A percentile compares a stretch with the other conserved stretches of the same genome.
Conservation (phyloP, 176 grass and related monocot species). For the Oryza rufipogon region DNA sequence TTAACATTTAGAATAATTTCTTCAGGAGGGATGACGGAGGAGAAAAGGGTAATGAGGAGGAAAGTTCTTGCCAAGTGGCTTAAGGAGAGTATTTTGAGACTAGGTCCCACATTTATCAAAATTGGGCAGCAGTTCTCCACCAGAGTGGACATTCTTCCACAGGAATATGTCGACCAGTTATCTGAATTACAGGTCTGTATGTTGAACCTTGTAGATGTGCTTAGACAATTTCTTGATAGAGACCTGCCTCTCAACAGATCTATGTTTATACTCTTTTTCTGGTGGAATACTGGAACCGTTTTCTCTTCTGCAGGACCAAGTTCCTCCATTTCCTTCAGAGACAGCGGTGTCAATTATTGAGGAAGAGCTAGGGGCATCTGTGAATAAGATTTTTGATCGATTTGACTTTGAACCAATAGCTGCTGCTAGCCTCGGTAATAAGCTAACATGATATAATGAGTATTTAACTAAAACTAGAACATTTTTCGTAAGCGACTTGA, state of each 20-base stretch:
- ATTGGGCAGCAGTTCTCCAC: slow-evolving; percentile 97
- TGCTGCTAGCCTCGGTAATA: slow-evolving; percentile 97
- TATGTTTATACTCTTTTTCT: neutral
- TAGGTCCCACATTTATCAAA: slow-evolving; percentile 99
- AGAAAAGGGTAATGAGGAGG: slow-evolving; percentile 75
- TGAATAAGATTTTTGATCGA: slow-evolving; percentile 81
- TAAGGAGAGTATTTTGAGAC: slow-evolving; percentile 95
- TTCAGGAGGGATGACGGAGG: slow-evolving; percentile 87
- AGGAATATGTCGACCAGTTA: slow-evolving; percentile 97
- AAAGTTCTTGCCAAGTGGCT: slow-evolving; percentile 92
- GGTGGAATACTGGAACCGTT: slow-evolving; percentile 28
- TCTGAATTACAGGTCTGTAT: slow-evolving; percentile 88
- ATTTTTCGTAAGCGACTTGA: slow-evolving; percentile 21
- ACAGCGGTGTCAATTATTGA: slow-evolving; percentile 87
- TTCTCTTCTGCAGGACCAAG: slow-evolving; percentile 73
- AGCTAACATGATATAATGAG: slow-evolving; percentile 22
- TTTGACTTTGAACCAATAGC: slow-evolving; percentile 98
- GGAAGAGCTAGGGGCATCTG: slow-evolving; percentile 81
- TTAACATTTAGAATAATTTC: slow-evolving; percentile 25
- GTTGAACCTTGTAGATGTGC: slow-evolving; percentile 13
- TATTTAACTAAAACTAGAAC: slow-evolving; percentile 5
- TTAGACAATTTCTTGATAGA: slow-evolving; percentile 15
- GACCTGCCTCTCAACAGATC: neutral
- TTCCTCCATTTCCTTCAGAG: slow-evolving; percentile 92
- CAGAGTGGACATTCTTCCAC: slow-evolving; percentile 96